Evolutionary conservation across 2,329 filamentous ascomycete genomes (phyloP).

Genomic region (Apiospora hydei): DNA sequence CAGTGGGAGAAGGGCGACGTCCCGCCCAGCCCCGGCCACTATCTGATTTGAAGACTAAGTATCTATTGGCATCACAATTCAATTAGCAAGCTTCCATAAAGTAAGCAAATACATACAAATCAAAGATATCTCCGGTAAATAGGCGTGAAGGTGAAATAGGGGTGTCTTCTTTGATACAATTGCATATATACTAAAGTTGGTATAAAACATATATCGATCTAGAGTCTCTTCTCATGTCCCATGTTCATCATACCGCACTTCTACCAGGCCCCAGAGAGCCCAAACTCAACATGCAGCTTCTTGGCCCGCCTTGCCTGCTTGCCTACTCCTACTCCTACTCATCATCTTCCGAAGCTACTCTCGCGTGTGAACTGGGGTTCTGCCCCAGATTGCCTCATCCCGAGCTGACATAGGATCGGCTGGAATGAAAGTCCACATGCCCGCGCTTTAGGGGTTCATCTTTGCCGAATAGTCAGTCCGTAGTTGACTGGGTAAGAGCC

Average conservation of each 20-base stretch:
- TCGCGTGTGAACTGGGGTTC: neutral
- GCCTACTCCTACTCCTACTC: neutral
- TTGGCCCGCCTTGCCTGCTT: neutral
- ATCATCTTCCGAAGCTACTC: neutral
- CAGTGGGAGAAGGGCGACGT: slow-evolving; percentile 25
- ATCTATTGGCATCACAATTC: no score
- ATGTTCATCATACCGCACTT: neutral
- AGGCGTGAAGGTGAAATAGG: neutral
- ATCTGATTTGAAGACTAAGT: slow-evolving; percentile 2
- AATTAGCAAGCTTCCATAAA: neutral
- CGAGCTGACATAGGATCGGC: neutral
- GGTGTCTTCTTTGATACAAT: slow-evolving; percentile 9
- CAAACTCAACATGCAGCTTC: neutral
- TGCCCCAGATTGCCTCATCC: neutral
- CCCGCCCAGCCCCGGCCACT: slow-evolving; percentile 27
- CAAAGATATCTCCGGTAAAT: neutral
- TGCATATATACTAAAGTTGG: slow-evolving; percentile 15
- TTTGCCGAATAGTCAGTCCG: neutral
- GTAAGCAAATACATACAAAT: neutral
- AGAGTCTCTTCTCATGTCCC: slow-evolving; percentile 8
- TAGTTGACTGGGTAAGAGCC: neutral
- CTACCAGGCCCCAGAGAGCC: neutral
- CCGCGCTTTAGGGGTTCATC: neutral
- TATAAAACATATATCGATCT: slow-evolving; percentile 13
- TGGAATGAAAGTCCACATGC: neutral